Percentiles rank a stretch among this genome's conserved stretches.
These are phyloP conservation scores for Colletotrichum aenigma DNA, from an alignment of 2,329 filamentous ascomycete species.

Conservation along the genomic window DNA sequence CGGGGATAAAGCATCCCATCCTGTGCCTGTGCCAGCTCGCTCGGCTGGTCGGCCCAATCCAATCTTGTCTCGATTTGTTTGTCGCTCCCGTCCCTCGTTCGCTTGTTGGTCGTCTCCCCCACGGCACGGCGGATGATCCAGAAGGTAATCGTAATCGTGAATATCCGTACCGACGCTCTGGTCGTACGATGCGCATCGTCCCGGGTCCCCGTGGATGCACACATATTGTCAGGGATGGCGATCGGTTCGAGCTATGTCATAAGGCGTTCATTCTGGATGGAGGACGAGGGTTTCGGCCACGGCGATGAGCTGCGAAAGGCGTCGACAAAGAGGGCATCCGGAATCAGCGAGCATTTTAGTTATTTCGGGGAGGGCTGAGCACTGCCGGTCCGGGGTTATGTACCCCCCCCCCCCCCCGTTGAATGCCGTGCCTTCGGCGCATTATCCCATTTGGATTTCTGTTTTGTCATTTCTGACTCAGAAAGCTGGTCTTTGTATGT, in stretches of 20 bases:
- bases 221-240: background rate
- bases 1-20: background rate
- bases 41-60: background rate
- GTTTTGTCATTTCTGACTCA: conserved; percentile 19
- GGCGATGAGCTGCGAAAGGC: conserved; percentile 2
- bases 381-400: background rate
- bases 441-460: conserved; percentile 3
- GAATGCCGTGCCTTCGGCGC: conserved; percentile 3
- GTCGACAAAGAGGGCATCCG: conserved; percentile 13
- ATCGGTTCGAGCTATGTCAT: conserved; percentile 8
- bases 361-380: conserved; percentile 18
- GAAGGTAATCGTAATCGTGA: background rate
- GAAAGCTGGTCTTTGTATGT: conserved; percentile 2
- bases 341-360: conserved; percentile 19
- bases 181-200: conserved; percentile 2
- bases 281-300: conserved; percentile 12
- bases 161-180: background rate
- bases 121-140: background rate
- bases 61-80: background rate
- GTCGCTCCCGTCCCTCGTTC: background rate
- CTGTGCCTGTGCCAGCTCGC: background rate
- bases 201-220: background rate
- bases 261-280: background rate
- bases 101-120: background rate
- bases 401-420: background rate